Evolutionary conservation across 2,329 filamentous ascomycete species (phyloP), one percentile per base, ranked within the genome.

Genomic region (Penicillium vulpinum): DNA sequence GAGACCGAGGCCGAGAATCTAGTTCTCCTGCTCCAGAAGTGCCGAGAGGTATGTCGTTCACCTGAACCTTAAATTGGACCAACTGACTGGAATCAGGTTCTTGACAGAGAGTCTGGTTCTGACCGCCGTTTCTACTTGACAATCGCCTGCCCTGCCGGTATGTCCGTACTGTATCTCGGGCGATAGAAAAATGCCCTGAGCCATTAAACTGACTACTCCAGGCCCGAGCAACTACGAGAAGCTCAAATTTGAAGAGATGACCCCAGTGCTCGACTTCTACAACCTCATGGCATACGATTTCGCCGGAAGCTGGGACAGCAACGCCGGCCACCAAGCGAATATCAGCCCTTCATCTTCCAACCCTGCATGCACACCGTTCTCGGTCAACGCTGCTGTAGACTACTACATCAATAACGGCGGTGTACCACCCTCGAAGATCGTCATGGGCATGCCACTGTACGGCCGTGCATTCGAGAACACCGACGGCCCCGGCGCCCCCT

Each of bases 371-470:
- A 97, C 93, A 0, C 91, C 92, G 0, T 96, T 94, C 77, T 91
- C 84, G 68, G 90, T 89, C 9, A 78, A 82, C 5, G 78, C 81
- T 0, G 92, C 92, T 0, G 76, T 97, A 1, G 77, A 86, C 10
- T 80, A 87, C 68, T 97, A 97, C 76, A 79, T 83, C 38, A 73
- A 78, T 2, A 80, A 79, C 1, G 86, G 86, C 15, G 67, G 69
- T 4, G 86, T 97, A 0, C 73, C 83, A 0, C 71, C 85, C 0
- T 70, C 80, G 56, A 96, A 96, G 77, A 85, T 97, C 44, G 88
- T 96, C 5, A 73, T 97, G n/a, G 92, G 93, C 4, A 94, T 96
- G 90, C 92, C 93, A 7, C 78, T 97, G n/a, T 97, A 97, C 72
- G 93, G 93, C 4, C 89, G 92, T 39, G 87, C 91, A 0, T 97